Evolutionary conservation across 768 basidiomycete genomes (phyloP), one percentile per base, ranked within the genome.

Genomic region (Podaxis sp.): DNA sequence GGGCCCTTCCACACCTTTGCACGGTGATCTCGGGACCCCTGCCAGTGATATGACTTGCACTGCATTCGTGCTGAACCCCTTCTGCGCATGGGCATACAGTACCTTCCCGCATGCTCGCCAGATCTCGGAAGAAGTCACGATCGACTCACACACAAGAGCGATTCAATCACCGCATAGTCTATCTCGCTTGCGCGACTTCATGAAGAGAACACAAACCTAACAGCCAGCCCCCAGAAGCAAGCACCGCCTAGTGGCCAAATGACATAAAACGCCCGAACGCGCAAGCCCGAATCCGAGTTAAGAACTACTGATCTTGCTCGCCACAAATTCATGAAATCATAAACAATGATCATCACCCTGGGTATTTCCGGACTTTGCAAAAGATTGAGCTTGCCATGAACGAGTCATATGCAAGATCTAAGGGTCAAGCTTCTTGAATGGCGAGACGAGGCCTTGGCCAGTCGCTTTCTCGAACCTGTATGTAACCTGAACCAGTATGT

Each of bases 221-320:
- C 5, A 33, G n/a, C 33, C 52, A 53, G 15, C 26, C 44, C 9
- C 17, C 44, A 19, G 19, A 46, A 46, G n/a, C 17, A 46, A 46
- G 44, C 42, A 13, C 44, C 17, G 15, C n/a, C 44, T 8, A 46
- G 44, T 33, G 30, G 40, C 40, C 30, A 39, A 46, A 22, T 57
- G 57, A 57, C 42, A 33, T n/a, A 46, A 44, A 57, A 42, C 28
- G n/a, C 44, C 57, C 57, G 40, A 57, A 46, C 42, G 22, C 28
- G 22, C 42, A 30, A 54, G 30, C 52, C 36, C 33, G 11, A 51
- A 42, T 46, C 46, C 48, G 33, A 49, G 33, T 33, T 49, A 24
- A 19, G 46, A n/a, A 22, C 44, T 5, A 22, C 30, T 30, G 30
- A 30, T 8, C 30, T 30, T 30, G 30, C 30, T 30, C 30, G 30